Percentiles rank a stretch among this genome's conserved stretches.
phyloP scores from a whole-genome alignment of 305 asterid species.

The Fraxinus nigra region DNA sequence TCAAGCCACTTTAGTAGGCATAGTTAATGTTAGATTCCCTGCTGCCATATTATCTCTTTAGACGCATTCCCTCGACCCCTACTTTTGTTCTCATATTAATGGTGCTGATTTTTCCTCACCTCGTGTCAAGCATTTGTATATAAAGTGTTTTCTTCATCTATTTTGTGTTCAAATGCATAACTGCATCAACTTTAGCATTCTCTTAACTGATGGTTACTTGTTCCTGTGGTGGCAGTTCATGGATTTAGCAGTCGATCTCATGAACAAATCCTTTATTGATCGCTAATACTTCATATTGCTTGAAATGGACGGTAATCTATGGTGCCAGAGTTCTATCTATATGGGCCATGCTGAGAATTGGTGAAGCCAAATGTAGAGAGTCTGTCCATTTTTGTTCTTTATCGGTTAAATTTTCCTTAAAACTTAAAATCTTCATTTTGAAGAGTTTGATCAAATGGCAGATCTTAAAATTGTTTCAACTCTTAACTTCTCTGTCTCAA shows the following conservation, averaged over 20 bases:
- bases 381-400: background rate
- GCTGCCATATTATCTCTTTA: background rate
- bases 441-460: conserved; percentile 15
- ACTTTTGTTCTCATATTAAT: background rate
- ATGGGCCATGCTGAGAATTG: background rate
- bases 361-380: background rate
- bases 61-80: background rate
- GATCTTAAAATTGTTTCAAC: background rate
- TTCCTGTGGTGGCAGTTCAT: conserved; percentile 67
- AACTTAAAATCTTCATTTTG: conserved; percentile 22
- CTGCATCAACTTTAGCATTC: background rate
- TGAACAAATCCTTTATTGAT: conserved; percentile 84
- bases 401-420: background rate
- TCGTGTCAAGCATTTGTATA: background rate
- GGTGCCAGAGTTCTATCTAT: conserved; percentile 17
- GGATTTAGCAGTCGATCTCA: conserved; percentile 88
- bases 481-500: background rate
- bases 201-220: conserved; percentile 15
- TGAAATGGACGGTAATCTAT: background rate
- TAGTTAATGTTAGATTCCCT: background rate
- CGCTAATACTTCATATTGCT: conserved; percentile 34
- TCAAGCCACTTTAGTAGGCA: background rate
- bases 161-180: background rate
- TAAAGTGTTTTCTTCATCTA: background rate
- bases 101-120: background rate